Evolutionary conservation across 345 rosid species (phyloP).

Genomic region (Pugionium dolabratum): DNA sequence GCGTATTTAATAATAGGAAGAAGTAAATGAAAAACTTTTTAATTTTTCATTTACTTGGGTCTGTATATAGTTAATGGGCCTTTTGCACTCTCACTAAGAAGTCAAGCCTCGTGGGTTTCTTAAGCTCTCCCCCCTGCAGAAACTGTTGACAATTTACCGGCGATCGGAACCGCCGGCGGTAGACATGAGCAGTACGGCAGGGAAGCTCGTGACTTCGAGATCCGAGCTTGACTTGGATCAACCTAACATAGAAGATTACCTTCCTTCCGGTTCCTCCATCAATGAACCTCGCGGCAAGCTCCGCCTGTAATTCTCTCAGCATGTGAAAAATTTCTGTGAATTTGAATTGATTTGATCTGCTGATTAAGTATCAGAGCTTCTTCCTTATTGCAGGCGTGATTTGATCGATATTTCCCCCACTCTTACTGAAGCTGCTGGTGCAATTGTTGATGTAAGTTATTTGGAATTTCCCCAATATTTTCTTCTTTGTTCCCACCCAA

Average conservation of each 20-base stretch:
- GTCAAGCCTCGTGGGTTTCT: too few species aligned
- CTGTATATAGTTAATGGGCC: constrained; percentile 16
- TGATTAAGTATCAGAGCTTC: not conserved
- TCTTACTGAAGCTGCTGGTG: constrained; percentile 97
- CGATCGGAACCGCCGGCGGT: constrained; percentile 17
- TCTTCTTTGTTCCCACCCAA: constrained; percentile 15
- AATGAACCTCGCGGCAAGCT: constrained; percentile 83
- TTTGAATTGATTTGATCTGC: constrained; percentile 11
- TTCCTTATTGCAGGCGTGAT: constrained; percentile 56
- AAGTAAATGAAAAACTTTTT: too few species aligned
- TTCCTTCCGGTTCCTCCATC: constrained; percentile 88
- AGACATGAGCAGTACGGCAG: constrained; percentile 37
- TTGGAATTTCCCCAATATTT: not conserved
- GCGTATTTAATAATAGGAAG: too few species aligned
- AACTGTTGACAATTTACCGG: constrained; percentile 4
- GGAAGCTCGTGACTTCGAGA: constrained; percentile 57
- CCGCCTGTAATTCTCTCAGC: constrained; percentile 53
- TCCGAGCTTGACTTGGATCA: constrained; percentile 86
- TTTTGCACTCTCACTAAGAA: not conserved
- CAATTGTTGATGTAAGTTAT: constrained; percentile 80
- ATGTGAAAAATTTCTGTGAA: not conserved
- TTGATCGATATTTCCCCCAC: constrained; percentile 88
- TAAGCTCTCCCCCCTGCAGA: too few species aligned
- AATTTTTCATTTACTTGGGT: constrained; percentile 1
- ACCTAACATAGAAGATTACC: constrained; percentile 93